Percentiles rank a stretch among this genome's conserved stretches.
phyloP scores from a whole-genome alignment of 257 asterid species.

The Perilla frutescens region DNA sequence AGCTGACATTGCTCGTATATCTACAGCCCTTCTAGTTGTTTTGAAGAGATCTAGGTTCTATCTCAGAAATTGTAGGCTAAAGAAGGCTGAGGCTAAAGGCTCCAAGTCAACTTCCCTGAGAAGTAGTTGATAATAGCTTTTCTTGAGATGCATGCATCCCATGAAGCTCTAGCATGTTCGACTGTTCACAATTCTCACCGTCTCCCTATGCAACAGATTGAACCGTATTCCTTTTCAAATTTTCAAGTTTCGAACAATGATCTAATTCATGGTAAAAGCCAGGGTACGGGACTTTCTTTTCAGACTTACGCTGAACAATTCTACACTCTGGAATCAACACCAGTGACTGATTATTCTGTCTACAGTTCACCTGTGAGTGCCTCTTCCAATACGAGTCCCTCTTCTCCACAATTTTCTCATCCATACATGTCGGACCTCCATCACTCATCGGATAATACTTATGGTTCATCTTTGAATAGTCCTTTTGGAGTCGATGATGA shows the following conservation, averaged over 20 bases:
- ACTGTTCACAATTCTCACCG: constrained; percentile 40
- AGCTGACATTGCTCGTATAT: constrained; percentile 5
- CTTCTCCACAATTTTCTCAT: constrained; percentile 73
- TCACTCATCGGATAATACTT: constrained; percentile 56
- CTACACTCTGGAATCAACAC: constrained; percentile 77
- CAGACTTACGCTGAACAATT: constrained; percentile 55
- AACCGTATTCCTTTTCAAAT: constrained; percentile 42
- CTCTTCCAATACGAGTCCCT: constrained; percentile 65
- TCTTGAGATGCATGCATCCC: constrained; percentile 61
- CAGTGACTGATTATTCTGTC: constrained; percentile 41
- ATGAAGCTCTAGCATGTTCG: constrained; percentile 47
- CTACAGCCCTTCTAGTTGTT: not conserved
- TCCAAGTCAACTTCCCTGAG: not conserved
- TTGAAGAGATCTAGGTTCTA: not conserved
- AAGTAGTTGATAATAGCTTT: constrained; percentile 1
- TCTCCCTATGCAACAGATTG: constrained; percentile 47
- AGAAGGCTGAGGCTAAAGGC: not conserved
- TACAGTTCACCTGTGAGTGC: constrained; percentile 61
- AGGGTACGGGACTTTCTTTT: constrained; percentile 52
- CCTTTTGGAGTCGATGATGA: constrained; percentile 67
- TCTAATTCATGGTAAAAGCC: constrained; percentile 44
- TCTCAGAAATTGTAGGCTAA: constrained; percentile 1
- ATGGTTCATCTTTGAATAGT: constrained; percentile 73
- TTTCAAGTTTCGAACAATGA: constrained; percentile 58
- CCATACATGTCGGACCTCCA: constrained; percentile 59